A percentile compares a stretch with the other conserved stretches of the same genome.
Conservation (phyloP, 345 rosid species). For the Barbarea vulgaris region DNA sequence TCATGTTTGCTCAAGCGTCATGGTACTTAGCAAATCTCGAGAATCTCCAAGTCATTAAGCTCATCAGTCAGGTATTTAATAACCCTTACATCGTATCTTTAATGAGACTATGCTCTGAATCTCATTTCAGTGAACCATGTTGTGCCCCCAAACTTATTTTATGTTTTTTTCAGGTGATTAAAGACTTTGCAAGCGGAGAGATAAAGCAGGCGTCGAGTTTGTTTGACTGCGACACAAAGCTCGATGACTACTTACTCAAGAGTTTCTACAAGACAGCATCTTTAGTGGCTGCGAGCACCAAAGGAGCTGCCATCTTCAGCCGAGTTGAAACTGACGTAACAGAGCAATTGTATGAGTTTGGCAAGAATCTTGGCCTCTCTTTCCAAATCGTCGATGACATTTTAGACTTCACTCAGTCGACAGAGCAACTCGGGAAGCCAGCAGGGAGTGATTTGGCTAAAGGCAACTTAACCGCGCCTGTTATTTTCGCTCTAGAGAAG, state of each 20-base stretch:
- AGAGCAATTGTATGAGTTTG: slow-evolving; percentile 65
- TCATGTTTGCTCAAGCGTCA: slow-evolving; percentile 91
- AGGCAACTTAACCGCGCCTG: slow-evolving; percentile 90
- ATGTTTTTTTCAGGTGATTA: slow-evolving; percentile 62
- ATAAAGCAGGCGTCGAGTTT: slow-evolving; percentile 87
- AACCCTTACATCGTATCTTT: neutral
- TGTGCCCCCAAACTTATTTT: neutral
- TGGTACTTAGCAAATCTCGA: slow-evolving; percentile 93
- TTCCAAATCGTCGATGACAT: slow-evolving; percentile 84
- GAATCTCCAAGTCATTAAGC: slow-evolving; percentile 81
- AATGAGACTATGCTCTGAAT: neutral
- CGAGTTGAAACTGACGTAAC: slow-evolving; percentile 46
- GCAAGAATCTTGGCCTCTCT: slow-evolving; percentile 79
- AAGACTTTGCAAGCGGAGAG: slow-evolving; percentile 93
- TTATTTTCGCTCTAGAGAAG: slow-evolving; percentile 73
- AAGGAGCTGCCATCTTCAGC: slow-evolving; percentile 81
- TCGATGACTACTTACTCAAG: slow-evolving; percentile 76
- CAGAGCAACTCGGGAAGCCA: slow-evolving; percentile 89
- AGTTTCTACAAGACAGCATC: slow-evolving; percentile 90
- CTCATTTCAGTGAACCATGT: neutral
- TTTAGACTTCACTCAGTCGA: slow-evolving; percentile 79
- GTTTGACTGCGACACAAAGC: slow-evolving; percentile 68
- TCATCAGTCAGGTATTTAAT: slow-evolving; percentile 71
- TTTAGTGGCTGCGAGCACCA: slow-evolving; percentile 79
- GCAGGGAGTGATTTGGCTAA: slow-evolving; percentile 71